These are phyloP conservation scores for Scheffersomyces quercinus DNA, from an alignment of 1,139 yeast genomes.

Conservation along the genomic window DNA sequence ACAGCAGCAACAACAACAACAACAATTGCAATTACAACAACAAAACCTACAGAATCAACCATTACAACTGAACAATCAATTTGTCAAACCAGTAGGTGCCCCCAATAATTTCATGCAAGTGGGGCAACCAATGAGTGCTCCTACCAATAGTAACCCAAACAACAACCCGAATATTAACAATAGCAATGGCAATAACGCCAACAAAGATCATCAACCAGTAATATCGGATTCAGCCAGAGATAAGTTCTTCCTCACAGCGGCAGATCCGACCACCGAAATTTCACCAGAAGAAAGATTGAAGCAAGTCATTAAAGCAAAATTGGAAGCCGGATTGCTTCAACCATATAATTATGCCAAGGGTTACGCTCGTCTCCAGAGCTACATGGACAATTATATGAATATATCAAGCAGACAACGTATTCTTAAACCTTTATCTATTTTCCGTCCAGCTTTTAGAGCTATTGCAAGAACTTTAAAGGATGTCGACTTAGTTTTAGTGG, in stretches of 20 bases:
- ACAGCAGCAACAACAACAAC: conserved; percentile 13
- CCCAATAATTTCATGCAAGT: neutral
- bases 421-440: conserved; percentile 78
- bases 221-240: conserved; percentile 84
- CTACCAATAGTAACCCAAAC: neutral
- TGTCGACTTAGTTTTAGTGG: conserved; percentile 88
- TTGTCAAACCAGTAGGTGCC: conserved; percentile 7
- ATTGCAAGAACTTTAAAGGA: conserved; percentile 89
- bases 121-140: conserved; percentile 1
- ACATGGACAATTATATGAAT: conserved; percentile 94
- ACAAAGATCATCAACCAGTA: conserved; percentile 40
- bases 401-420: conserved; percentile 83
- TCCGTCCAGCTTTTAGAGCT: conserved; percentile 92
- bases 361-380: conserved; percentile 83
- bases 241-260: conserved; percentile 92
- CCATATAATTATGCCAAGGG: conserved; percentile 96
- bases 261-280: conserved; percentile 93
- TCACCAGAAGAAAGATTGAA: conserved; percentile 93
- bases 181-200: neutral
- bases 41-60: conserved; percentile 3
- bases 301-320: conserved; percentile 93
- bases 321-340: conserved; percentile 89
- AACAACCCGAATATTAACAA: neutral
- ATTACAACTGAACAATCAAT: conserved; percentile 6
- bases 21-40: conserved; percentile 4